Conservation (phyloP, 1,284 basidiomycete genomes). For the Ustilago tritici region DNA sequence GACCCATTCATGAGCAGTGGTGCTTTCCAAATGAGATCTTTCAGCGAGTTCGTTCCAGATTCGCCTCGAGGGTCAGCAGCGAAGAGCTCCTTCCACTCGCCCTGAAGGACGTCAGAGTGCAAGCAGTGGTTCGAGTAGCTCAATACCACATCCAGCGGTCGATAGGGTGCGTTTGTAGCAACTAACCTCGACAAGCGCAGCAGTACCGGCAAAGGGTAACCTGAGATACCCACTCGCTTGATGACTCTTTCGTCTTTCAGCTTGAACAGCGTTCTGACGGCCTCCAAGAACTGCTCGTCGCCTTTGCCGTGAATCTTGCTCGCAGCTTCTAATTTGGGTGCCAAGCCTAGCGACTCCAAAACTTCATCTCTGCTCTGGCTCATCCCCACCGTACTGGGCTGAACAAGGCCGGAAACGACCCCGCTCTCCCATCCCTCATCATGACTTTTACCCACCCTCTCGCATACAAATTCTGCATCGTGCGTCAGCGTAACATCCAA, state of each 20-base stretch:
- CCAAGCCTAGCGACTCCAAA: slow-evolving; percentile 55
- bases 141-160: slow-evolving; percentile 69
- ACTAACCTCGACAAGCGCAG: slow-evolving; percentile 85
- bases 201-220: slow-evolving; percentile 89
- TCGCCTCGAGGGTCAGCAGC: slow-evolving; percentile 35
- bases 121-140: slow-evolving; percentile 67
- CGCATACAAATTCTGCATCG: slow-evolving; percentile 88
- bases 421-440: slow-evolving; percentile 46
- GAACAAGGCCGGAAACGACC: slow-evolving; percentile 47
- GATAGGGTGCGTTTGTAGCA: slow-evolving; percentile 54
- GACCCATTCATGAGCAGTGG: slow-evolving; percentile 83
- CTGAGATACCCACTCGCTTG: slow-evolving; percentile 84
- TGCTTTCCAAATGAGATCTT: slow-evolving; percentile 48
- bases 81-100: slow-evolving; percentile 54
- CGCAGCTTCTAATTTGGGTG: slow-evolving; percentile 73
- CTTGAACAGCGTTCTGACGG: slow-evolving; percentile 78
- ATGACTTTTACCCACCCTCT: slow-evolving; percentile 72
- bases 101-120: slow-evolving; percentile 59
- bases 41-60: neutral
- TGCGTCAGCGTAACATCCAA: slow-evolving; percentile 76
- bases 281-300: slow-evolving; percentile 82
- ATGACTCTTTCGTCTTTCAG: slow-evolving; percentile 84
- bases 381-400: slow-evolving; percentile 13
- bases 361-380: slow-evolving; percentile 41
- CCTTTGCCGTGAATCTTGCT: slow-evolving; percentile 78